These are phyloP conservation scores for Pleurozium schreberi DNA, from an alignment of 225 moss, liverwort and hornwort species.

Conservation along the genomic window DNA sequence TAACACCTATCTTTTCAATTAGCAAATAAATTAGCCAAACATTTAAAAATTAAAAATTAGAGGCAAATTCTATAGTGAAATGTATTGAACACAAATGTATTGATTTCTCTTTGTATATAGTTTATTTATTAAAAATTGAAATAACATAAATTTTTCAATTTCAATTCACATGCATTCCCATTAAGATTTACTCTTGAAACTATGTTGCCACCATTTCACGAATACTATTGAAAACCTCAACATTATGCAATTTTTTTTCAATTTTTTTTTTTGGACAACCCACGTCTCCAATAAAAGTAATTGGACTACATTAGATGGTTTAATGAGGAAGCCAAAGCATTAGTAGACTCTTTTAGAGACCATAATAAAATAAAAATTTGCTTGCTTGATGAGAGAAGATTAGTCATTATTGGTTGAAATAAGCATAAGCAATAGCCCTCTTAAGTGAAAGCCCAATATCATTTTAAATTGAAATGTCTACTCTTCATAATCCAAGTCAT, in stretches of 20 bases:
- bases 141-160: background rate
- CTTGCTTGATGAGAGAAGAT: too few relatives aligned
- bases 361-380: too few relatives aligned
- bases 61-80: background rate
- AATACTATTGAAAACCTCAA: background rate
- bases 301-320: background rate
- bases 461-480: too few relatives aligned
- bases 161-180: too few relatives aligned
- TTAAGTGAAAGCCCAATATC: too few relatives aligned
- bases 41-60: background rate
- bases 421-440: too few relatives aligned
- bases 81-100: background rate
- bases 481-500: fast-evolving
- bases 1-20: background rate
- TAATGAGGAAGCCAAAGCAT: background rate
- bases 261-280: background rate
- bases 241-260: background rate
- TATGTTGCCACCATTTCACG: fast-evolving
- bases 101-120: background rate
- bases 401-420: too few relatives aligned
- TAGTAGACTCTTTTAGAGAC: fast-evolving
- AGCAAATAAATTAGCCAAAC: background rate
- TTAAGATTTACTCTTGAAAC: background rate
- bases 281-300: background rate
- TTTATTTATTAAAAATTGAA: background rate